phyloP scores from a whole-genome alignment of 2,329 filamentous ascomycete species.

The Trichoderma sp. region DNA sequence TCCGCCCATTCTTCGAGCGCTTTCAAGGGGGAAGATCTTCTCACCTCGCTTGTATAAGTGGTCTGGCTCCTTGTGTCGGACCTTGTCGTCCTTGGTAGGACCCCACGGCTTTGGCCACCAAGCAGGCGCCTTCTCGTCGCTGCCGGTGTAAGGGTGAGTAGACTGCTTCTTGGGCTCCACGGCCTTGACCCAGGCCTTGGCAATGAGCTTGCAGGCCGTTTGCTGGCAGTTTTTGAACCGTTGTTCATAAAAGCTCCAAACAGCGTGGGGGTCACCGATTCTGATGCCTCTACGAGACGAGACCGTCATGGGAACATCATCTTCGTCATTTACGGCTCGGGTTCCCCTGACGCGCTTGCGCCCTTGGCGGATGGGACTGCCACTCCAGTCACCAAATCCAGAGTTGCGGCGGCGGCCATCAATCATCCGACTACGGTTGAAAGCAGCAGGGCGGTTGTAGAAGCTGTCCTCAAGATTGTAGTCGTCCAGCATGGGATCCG shows the following conservation, averaged over 20 bases:
- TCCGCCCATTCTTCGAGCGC: background rate
- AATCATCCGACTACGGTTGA: slow-evolving; percentile 30
- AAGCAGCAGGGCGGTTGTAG: slow-evolving; percentile 30
- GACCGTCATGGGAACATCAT: slow-evolving; percentile 43
- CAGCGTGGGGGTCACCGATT: slow-evolving; percentile 54
- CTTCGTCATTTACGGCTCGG: slow-evolving; percentile 43
- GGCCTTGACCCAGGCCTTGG: slow-evolving; percentile 74
- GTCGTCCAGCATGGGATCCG: slow-evolving; percentile 38
- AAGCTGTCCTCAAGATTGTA: slow-evolving; percentile 31
- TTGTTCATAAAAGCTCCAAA: slow-evolving; percentile 62
- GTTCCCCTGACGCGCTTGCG: slow-evolving; percentile 38
- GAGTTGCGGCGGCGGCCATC: slow-evolving; percentile 37
- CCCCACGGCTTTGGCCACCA: slow-evolving; percentile 67
- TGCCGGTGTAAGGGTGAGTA: slow-evolving; percentile 70
- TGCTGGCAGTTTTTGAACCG: slow-evolving; percentile 70
- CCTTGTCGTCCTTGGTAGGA: slow-evolving; percentile 51
- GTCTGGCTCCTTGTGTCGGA: slow-evolving; percentile 72
- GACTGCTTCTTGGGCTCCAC: slow-evolving; percentile 78
- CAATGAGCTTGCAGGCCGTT: slow-evolving; percentile 69
- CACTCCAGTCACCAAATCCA: slow-evolving; percentile 36
- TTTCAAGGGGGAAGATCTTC: slow-evolving; percentile 20
- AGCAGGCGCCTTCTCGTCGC: slow-evolving; percentile 60
- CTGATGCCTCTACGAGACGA: slow-evolving; percentile 48
- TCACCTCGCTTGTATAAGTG: slow-evolving; percentile 69
- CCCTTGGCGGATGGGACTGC: slow-evolving; percentile 32